phyloP scores from a whole-genome alignment of 1,139 yeast genomes.

The Groenewaldozyma auringiensis region DNA sequence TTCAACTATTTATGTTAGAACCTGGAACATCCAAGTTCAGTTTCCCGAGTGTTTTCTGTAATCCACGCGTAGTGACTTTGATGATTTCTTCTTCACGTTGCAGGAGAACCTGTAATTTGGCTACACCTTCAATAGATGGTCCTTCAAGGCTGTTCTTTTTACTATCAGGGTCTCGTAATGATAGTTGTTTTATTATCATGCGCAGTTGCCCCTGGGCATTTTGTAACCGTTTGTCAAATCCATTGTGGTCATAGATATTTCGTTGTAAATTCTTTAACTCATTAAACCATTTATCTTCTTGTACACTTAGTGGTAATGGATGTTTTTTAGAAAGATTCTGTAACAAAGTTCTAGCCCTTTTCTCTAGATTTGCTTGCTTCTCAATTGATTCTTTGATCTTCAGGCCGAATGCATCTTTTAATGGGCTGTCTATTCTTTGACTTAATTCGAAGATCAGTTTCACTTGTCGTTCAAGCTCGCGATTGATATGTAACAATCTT shows the following conservation, averaged over 20 bases:
- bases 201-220: constrained; percentile 16
- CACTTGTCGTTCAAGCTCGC: constrained; percentile 35
- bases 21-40: not conserved
- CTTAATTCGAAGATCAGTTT: constrained; percentile 19
- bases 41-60: constrained; percentile 8
- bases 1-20: not conserved
- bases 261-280: constrained; percentile 31
- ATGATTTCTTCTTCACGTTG: constrained; percentile 13
- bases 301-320: constrained; percentile 31
- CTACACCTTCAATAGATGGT: constrained; percentile 9
- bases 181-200: constrained; percentile 10
- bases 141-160: not conserved
- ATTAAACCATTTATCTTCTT: constrained; percentile 40
- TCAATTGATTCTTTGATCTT: constrained; percentile 13
- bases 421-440: constrained; percentile 24
- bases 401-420: constrained; percentile 9
- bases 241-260: constrained; percentile 10
- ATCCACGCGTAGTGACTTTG: constrained; percentile 11
- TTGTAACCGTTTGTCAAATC: constrained; percentile 19
- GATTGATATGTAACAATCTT: constrained; percentile 29
- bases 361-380: constrained; percentile 30
- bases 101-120: constrained; percentile 12
- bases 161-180: constrained; percentile 7
- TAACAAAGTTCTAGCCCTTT: constrained; percentile 30
- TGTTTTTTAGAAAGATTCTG: constrained; percentile 23